phyloP scores from a whole-genome alignment of 2,329 filamentous ascomycete species.

The Didymella keratinophila region DNA sequence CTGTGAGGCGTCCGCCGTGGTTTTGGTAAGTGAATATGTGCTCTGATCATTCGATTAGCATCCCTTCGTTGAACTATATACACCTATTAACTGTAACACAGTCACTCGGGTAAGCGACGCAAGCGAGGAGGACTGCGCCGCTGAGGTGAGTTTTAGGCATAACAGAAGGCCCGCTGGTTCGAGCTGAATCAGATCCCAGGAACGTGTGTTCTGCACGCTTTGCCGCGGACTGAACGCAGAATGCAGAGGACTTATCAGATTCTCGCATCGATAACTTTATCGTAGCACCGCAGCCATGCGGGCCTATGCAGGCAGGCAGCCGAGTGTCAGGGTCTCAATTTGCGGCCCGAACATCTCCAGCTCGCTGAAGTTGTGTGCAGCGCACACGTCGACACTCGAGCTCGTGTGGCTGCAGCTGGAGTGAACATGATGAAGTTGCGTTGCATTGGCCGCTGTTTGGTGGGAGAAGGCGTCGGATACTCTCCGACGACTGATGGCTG shows the following conservation, averaged over 20 bases:
- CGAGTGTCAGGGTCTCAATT: slow-evolving; percentile 8
- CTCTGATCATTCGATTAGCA: neutral
- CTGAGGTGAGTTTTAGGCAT: neutral
- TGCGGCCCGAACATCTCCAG: slow-evolving; percentile 18
- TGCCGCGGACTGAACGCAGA: neutral
- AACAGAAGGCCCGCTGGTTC: neutral
- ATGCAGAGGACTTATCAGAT: neutral
- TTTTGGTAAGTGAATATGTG: neutral
- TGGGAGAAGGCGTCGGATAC: neutral
- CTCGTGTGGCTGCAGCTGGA: neutral
- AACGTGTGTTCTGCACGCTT: neutral
- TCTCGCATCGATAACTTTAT: neutral
- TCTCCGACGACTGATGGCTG: neutral
- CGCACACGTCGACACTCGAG: neutral
- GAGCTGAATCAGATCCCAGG: too few species aligned
- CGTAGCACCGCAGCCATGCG: slow-evolving; percentile 8
- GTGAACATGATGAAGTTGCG: neutral
- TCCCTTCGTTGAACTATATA: neutral
- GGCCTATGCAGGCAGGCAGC: slow-evolving; percentile 1
- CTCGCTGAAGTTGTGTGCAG: neutral
- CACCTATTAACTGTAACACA: neutral
- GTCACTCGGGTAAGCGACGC: neutral
- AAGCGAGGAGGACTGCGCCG: neutral
- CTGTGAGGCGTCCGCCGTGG: neutral
- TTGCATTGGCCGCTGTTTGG: neutral